Base-by-base conservation (phyloP, 163 green algal genomes). In the Volvox carteri region DNA sequence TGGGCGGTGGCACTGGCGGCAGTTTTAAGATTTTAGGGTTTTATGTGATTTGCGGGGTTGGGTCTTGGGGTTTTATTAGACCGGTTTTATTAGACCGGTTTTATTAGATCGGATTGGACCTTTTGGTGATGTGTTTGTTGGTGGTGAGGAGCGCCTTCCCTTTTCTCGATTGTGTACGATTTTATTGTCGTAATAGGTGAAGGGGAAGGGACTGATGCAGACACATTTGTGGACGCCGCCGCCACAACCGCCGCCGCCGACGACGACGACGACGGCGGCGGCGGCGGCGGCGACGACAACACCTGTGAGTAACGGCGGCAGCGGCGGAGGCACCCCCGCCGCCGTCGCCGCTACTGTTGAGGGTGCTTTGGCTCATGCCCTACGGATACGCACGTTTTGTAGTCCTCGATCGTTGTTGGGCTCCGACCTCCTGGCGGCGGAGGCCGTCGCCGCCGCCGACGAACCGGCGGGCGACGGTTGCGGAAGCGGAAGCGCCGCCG, bases 131-230 rank as follows among this genome's bases (percentile, higher is more conserved):
- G n/a, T n/a, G n/a, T n/a, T n/a, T n/a, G n/a, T n/a, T n/a, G n/a
- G n/a, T n/a, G n/a, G n/a, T n/a, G n/a, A n/a, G n/a, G n/a, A n/a
- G n/a, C n/a, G n/a, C n/a, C n/a, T n/a, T n/a, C n/a, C n/a, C n/a
- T n/a, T n/a, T n/a, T n/a, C n/a, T n/a, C n/a, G n/a, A n/a, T n/a
- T n/a, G n/a, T n/a, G n/a, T n/a, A n/a, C n/a, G n/a, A n/a, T n/a
- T n/a, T n/a, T n/a, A n/a, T n/a, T n/a, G n/a, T n/a, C n/a, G n/a
- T n/a, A n/a, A 3, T 41, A 78, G 70, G 70, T 78, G 14, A 78
- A 78, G 70, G 70, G 70, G 14, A 78, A 78, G 70, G 70, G 70
- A 6, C 6, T 54, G 1, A 78, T 78, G 70, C 70, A 78, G 41
- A 78, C 70, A 1, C 70, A 78, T 21, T 39, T 78, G 6, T 78